Evolutionary conservation across 306 rosid genomes (phyloP).

Genomic region (Astragalus membranaceus): DNA sequence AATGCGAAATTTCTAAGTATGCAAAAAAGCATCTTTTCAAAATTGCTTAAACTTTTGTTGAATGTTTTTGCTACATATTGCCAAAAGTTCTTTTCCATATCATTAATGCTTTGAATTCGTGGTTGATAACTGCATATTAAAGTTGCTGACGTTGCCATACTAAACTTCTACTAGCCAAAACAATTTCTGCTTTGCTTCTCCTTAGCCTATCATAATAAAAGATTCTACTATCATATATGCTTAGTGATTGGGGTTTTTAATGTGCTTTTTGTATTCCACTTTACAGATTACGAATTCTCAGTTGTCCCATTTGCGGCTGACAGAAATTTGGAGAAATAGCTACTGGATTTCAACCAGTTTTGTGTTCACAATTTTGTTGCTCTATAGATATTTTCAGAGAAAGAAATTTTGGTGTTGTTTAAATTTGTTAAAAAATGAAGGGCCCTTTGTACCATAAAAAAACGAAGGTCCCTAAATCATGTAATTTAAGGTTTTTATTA

Average conservation of each 20-base stretch:
- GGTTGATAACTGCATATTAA: not conserved
- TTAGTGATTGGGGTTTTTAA: constrained; percentile 3
- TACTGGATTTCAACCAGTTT: constrained; percentile 10
- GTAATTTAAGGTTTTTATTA: constrained; percentile 15
- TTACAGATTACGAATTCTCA: constrained; percentile 14
- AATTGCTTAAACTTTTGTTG: constrained; percentile 5
- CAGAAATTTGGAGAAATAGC: constrained; percentile 12
- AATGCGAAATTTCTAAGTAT: not conserved
- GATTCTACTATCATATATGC: not conserved
- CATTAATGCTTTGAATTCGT: not conserved
- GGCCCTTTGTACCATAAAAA: not conserved
- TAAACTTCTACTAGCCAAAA: not conserved
- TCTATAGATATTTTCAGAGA: not conserved
- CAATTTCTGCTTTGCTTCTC: not conserved
- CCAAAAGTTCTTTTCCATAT: not conserved
- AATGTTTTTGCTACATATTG: not conserved
- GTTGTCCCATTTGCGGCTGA: not conserved
- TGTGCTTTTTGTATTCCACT: not conserved
- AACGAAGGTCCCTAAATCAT: not conserved
- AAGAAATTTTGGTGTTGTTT: constrained; percentile 13
- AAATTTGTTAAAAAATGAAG: constrained; percentile 5
- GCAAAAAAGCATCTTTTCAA: not conserved
- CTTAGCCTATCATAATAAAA: constrained; percentile 2
- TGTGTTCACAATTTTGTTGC: constrained; percentile 17
- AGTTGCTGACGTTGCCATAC: not conserved